These are phyloP conservation scores for Thymus mandschuricus DNA, from an alignment of 257 asterid genomes.

Conservation along the genomic window DNA sequence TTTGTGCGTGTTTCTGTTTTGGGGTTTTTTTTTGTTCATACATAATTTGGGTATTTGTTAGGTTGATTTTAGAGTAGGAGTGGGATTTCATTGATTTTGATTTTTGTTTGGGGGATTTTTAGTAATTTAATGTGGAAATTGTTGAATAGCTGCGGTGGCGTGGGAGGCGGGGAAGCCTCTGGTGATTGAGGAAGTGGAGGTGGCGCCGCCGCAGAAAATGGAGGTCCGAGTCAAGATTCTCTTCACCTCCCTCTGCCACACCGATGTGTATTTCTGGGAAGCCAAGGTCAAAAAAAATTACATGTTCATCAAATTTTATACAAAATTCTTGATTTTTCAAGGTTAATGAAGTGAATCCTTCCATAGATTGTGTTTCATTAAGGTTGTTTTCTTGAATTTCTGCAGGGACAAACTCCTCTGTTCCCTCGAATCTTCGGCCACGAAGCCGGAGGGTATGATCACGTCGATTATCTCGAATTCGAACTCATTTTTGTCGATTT, in stretches of 20 bases:
- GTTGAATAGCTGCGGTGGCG: conserved; percentile 73
- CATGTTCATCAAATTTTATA: not conserved
- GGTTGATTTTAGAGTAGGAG: not conserved
- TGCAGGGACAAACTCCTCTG: conserved; percentile 81
- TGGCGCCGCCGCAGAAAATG: conserved; percentile 91
- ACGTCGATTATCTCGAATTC: no score
- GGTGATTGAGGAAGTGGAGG: conserved; percentile 89
- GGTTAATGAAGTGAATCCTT: not conserved
- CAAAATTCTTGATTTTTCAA: not conserved
- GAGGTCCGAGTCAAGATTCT: conserved; percentile 88
- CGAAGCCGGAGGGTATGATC: conserved; percentile 91
- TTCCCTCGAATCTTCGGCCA: conserved; percentile 96
- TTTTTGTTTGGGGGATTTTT: not conserved
- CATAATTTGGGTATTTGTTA: not conserved
- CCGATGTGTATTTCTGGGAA: conserved; percentile 90
- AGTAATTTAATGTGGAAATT: not conserved
- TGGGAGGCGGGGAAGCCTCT: conserved; percentile 95
- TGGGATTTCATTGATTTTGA: not conserved
- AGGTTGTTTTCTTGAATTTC: not conserved
- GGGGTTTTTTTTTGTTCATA: not conserved
- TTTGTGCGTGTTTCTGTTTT: not conserved
- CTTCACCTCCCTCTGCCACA: conserved; percentile 85
- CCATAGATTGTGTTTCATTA: not conserved
- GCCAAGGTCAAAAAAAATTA: conserved; percentile 56
- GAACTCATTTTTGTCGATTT: not conserved